Percentiles rank a stretch among this genome's conserved stretches.
Evolutionary conservation across 78 protist genomes (phyloP).

Genomic region (Cavenderia fasciculata): DNA sequence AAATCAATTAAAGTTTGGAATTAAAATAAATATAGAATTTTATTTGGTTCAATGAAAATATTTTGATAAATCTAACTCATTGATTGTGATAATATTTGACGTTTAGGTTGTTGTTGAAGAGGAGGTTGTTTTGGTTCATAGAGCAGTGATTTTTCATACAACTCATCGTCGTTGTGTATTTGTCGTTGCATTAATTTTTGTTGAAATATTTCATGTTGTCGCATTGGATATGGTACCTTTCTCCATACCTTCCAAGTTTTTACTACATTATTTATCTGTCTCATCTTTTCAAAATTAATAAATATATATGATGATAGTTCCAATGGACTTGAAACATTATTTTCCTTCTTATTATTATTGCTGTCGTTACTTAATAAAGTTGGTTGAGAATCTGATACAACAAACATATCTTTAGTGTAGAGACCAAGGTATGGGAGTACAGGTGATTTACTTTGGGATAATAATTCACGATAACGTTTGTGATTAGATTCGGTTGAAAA

Average conservation of each 20-base stretch:
- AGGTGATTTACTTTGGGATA: slow-evolving; percentile 17
- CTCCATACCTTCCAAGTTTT: slow-evolving; percentile 2
- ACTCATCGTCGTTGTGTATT: slow-evolving; percentile 63
- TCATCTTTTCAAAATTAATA: slow-evolving; percentile 53
- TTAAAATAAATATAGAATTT: too few species aligned
- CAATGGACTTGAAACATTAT: neutral
- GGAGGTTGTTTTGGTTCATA: slow-evolving; percentile 59
- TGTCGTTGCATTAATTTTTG: slow-evolving; percentile 14
- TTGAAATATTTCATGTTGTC: neutral
- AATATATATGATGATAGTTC: too few species aligned
- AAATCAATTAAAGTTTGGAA: slow-evolving; percentile 28
- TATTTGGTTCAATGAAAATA: too few species aligned
- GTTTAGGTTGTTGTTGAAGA: too few species aligned
- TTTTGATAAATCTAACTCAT: too few species aligned
- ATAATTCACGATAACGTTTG: slow-evolving; percentile 40
- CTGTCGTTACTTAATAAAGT: neutral
- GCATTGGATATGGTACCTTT: slow-evolving; percentile 49
- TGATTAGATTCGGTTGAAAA: slow-evolving; percentile 56
- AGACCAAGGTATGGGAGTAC: slow-evolving; percentile 61
- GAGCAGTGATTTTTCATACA: slow-evolving; percentile 67
- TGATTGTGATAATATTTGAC: too few species aligned
- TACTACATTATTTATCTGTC: slow-evolving; percentile 26
- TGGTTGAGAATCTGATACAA: slow-evolving; percentile 13
- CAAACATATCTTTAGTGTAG: slow-evolving; percentile 49
- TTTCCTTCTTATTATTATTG: neutral